phyloP scores from a whole-genome alignment of 495 filamentous ascomycete species.

The Articulospora tetracladia region DNA sequence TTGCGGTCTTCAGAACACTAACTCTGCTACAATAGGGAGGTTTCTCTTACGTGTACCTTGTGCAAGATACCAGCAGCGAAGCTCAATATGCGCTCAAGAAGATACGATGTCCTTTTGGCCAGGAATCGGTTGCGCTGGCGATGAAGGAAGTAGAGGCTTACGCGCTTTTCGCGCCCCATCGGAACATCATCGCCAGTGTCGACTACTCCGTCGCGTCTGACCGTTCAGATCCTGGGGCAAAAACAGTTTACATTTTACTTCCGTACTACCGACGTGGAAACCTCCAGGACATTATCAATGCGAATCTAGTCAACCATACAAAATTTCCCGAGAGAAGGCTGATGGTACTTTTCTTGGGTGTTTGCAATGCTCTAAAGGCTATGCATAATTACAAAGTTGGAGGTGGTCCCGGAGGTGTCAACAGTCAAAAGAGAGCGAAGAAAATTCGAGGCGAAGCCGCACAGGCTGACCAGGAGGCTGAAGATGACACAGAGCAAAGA shows the following conservation, averaged over 20 bases:
- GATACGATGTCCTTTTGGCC: constrained; percentile 95
- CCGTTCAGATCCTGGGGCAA: constrained; percentile 62
- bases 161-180: constrained; percentile 75
- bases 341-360: constrained; percentile 87
- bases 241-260: constrained; percentile 94
- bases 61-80: constrained; percentile 78
- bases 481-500: constrained; percentile 47
- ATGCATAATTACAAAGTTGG: constrained; percentile 86
- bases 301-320: constrained; percentile 96
- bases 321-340: constrained; percentile 82
- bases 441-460: constrained; percentile 55
- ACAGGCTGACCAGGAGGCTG: constrained; percentile 56
- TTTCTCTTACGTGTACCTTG: constrained; percentile 98
- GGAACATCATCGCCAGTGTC: constrained; percentile 85
- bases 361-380: constrained; percentile 78
- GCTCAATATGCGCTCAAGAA: constrained; percentile 94
- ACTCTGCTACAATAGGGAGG: constrained; percentile 59
- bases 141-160: constrained; percentile 98
- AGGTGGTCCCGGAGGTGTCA: constrained; percentile 44
- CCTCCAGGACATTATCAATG: constrained; percentile 96
- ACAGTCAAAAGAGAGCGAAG: constrained; percentile 53
- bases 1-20: background rate
- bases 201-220: constrained; percentile 67
- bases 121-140: constrained; percentile 89
- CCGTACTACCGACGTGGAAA: constrained; percentile 95